These are phyloP conservation scores for Chlorella sp. DNA, from an alignment of 139 green algal species.

Conservation along the genomic window DNA sequence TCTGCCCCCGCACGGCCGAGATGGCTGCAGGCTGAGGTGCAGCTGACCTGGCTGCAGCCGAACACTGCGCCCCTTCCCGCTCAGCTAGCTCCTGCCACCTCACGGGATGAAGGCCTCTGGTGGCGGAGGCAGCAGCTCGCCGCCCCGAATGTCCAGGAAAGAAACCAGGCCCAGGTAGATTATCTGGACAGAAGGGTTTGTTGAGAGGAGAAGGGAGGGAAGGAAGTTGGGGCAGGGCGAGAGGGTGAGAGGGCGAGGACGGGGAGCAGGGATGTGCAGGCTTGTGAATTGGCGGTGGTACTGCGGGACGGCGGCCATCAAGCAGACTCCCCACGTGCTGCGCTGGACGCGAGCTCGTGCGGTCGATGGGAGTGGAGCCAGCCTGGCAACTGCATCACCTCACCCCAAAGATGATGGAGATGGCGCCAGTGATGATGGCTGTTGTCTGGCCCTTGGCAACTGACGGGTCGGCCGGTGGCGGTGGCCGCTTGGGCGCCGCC, in stretches of 20 bases:
- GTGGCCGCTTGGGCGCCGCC: neutral
- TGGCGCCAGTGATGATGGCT: constrained; percentile 59
- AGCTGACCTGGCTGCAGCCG: too few species aligned
- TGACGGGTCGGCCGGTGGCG: neutral
- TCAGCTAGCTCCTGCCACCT: too few species aligned
- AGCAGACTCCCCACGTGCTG: too few species aligned
- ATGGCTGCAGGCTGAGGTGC: too few species aligned
- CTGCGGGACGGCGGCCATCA: too few species aligned
- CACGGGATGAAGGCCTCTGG: constrained; percentile 53
- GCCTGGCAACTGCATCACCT: constrained; percentile 40
- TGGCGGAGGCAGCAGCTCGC: constrained; percentile 57
- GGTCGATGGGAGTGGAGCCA: too few species aligned
- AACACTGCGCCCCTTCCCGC: too few species aligned
- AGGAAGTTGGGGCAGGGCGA: too few species aligned
- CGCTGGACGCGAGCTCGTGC: too few species aligned
- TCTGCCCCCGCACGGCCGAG: too few species aligned
- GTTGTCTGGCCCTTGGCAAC: constrained; percentile 55
- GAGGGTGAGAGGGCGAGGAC: neutral
- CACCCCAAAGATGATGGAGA: constrained; percentile 64
- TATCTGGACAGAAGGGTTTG: constrained; percentile 15
- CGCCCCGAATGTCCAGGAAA: constrained; percentile 54
- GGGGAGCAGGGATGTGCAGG: neutral
- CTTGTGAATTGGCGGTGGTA: too few species aligned
- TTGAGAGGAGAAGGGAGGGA: too few species aligned
- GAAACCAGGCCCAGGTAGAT: constrained; percentile 30